phyloP scores from a whole-genome alignment of 768 basidiomycete genomes.

The Suillus paluster region DNA sequence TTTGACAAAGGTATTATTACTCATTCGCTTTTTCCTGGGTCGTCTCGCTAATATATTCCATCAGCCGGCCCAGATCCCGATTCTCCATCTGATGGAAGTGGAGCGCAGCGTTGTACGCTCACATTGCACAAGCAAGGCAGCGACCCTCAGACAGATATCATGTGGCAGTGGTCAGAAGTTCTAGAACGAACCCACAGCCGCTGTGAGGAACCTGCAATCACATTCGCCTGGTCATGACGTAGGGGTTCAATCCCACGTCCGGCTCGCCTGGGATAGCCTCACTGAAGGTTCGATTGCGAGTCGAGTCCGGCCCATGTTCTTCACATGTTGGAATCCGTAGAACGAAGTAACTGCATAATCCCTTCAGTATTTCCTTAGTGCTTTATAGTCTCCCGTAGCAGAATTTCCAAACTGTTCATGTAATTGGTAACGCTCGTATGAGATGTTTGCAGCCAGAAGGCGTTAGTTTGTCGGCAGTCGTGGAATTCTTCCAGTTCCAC shows the following conservation, averaged over 20 bases:
- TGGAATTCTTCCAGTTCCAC: no score
- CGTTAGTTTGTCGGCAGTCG: neutral
- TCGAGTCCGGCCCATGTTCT: neutral
- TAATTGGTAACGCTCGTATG: neutral
- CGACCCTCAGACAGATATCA: constrained; percentile 1
- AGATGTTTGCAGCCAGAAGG: no score
- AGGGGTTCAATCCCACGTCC: neutral
- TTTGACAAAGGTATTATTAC: constrained; percentile 46
- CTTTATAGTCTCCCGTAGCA: neutral
- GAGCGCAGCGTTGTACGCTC: constrained; percentile 9
- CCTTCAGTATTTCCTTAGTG: neutral
- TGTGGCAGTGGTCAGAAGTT: constrained; percentile 15
- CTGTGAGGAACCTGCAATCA: neutral
- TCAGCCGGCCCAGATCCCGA: constrained; percentile 11
- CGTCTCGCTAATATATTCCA: constrained; percentile 12
- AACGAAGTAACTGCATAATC: neutral
- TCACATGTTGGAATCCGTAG: neutral
- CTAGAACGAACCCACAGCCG: neutral
- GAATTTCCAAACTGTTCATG: neutral
- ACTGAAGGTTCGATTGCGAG: neutral
- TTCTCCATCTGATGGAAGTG: neutral
- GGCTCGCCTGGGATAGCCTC: neutral
- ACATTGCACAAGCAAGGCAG: constrained; percentile 17
- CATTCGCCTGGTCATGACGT: constrained; percentile 3
- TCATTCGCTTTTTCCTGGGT: neutral